Evolutionary conservation across 495 filamentous ascomycete species (phyloP).

Genomic region (Collariella sp.): DNA sequence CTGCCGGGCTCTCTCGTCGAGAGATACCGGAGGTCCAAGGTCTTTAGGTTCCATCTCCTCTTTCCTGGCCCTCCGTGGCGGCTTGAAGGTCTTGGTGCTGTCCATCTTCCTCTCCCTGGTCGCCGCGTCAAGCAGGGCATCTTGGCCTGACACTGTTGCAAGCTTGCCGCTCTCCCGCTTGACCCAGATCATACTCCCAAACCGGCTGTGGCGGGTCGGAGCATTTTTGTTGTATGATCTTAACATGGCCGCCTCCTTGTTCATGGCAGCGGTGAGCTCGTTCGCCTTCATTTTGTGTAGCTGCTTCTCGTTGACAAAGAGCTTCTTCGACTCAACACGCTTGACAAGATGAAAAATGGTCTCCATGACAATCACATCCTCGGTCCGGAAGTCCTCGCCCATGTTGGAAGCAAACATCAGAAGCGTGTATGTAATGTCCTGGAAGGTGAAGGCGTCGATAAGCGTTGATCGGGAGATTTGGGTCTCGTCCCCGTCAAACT

Average conservation of each 20-base stretch:
- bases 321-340: slow-evolving; percentile 72
- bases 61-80: slow-evolving; percentile 55
- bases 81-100: slow-evolving; percentile 79
- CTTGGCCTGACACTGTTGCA: slow-evolving; percentile 81
- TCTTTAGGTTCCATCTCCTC: slow-evolving; percentile 61
- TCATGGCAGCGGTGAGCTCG: slow-evolving; percentile 65
- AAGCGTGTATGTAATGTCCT: slow-evolving; percentile 80
- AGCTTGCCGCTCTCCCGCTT: slow-evolving; percentile 75
- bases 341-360: slow-evolving; percentile 87
- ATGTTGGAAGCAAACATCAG: slow-evolving; percentile 83
- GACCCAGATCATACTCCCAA: slow-evolving; percentile 96
- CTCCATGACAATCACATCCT: slow-evolving; percentile 81
- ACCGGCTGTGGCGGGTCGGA: slow-evolving; percentile 84
- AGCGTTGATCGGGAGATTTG: slow-evolving; percentile 82
- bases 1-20: slow-evolving; percentile 59
- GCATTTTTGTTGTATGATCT: slow-evolving; percentile 68
- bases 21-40: slow-evolving; percentile 60
- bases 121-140: slow-evolving; percentile 64
- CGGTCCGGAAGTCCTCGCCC: slow-evolving; percentile 80
- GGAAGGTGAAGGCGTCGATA: slow-evolving; percentile 77
- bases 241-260: slow-evolving; percentile 72
- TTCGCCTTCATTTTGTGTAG: slow-evolving; percentile 55
- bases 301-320: slow-evolving; percentile 76
- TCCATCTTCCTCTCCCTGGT: slow-evolving; percentile 81
- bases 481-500: slow-evolving; percentile 63